phyloP scores from a whole-genome alignment of 306 rosid genomes.

The Trifolium dubium region DNA sequence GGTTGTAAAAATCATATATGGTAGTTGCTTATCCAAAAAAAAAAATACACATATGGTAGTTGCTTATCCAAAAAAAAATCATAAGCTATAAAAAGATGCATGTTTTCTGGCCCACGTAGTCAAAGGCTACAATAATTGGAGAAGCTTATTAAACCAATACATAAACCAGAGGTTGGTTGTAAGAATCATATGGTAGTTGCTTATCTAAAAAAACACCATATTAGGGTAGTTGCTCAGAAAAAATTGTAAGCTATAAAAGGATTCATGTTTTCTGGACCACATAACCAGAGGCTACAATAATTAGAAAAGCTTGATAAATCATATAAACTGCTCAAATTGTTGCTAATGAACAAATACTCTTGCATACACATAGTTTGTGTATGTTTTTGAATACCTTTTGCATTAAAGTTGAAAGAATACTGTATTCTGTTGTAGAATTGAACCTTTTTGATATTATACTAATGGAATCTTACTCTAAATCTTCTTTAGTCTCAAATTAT shows the following conservation, averaged over 20 bases:
- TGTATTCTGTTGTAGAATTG: neutral
- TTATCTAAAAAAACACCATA: too few relatives aligned
- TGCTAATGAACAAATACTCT: neutral
- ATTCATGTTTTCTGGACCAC: slow-evolving; percentile 19
- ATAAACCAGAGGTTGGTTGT: neutral
- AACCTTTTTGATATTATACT: neutral
- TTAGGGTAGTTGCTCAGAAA: too few relatives aligned
- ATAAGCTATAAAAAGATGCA: neutral
- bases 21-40: too few relatives aligned
- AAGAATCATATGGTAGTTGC: neutral
- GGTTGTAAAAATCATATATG: neutral
- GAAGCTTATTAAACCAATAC: slow-evolving; percentile 22
- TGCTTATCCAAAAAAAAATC: too few relatives aligned
- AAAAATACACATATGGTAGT: too few relatives aligned
- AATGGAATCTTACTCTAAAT: neutral
- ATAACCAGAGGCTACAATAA: slow-evolving; percentile 19
- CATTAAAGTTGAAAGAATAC: neutral
- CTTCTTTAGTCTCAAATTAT: too few relatives aligned
- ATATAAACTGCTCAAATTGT: slow-evolving; percentile 32
- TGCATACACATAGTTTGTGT: neutral
- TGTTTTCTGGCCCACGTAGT: slow-evolving; percentile 17
- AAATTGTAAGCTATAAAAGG: too few relatives aligned
- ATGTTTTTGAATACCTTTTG: slow-evolving; percentile 10
- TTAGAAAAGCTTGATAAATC: neutral
- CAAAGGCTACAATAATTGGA: slow-evolving; percentile 1